phyloP scores from a whole-genome alignment of 148 eudicot species.

The Dysphania ambrosioides region DNA sequence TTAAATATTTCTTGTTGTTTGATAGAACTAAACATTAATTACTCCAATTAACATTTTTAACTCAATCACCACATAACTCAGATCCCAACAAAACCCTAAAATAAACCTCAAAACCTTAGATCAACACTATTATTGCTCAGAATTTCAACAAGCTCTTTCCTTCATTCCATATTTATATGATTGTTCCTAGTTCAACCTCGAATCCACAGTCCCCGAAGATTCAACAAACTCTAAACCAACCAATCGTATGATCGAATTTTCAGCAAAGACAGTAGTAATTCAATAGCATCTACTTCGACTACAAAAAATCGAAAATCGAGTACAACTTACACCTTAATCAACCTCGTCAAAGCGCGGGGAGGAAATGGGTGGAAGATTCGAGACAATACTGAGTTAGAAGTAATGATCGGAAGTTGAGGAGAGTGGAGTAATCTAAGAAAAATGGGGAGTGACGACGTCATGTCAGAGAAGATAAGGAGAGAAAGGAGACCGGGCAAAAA shows the following conservation, averaged over 20 bases:
- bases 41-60: no score
- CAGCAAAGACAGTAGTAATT: neutral
- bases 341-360: neutral
- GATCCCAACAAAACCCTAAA: neutral
- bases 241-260: neutral
- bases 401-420: neutral
- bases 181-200: neutral
- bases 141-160: neutral
- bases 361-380: neutral
- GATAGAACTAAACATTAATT: no score
- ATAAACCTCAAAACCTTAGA: neutral
- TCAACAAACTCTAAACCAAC: slow-evolving; percentile 4
- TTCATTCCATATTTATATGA: neutral
- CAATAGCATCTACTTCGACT: neutral
- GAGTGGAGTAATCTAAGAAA: neutral
- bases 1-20: no score
- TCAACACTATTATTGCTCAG: neutral
- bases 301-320: neutral
- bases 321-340: neutral
- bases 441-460: neutral
- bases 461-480: neutral
- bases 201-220: neutral
- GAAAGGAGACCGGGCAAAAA: slow-evolving; percentile 13
- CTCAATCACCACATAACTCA: slow-evolving; percentile 5
- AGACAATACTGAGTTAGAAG: neutral